Base-by-base conservation (phyloP, 148 eudicot genomes). In the Persicaria maculosa region DNA sequence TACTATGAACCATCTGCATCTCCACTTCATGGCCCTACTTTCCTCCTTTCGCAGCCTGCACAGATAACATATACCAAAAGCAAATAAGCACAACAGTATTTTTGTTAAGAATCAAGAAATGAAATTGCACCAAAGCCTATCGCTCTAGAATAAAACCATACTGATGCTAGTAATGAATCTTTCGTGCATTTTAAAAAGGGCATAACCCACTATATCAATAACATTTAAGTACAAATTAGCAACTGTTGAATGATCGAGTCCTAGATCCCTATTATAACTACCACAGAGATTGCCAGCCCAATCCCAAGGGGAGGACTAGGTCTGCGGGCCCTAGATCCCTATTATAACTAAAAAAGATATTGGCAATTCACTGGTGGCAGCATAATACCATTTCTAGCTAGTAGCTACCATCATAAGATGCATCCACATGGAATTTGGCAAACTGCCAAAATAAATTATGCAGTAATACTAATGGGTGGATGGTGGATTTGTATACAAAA, bases 1-100 rank as follows among this genome's bases (percentile, higher is more conserved):
- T 31, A 31, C 40, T 31, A 31, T 31, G 40, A 31, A 31, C 40
- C 3, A 2, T 1, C 40, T 31, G 1, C 40, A 31, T 31, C 40
- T 31, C 40, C 40, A 31, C 40, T 31, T 2, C 9, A 65, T 31
- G 25, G 15, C 19, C 16, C 46, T 65, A 43, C 19, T 65, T 40
- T 40, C 70, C 70, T 43, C 70, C 70, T 65, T 65, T 65, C 6
- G 46, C 70, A 65, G 70, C 70, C 70, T 65, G 46, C 46, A 65
- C 17, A 65, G 5, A 65, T 65, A 40, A 65, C 47, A 15, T 8
- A 43, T 15, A 65, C 20, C 70, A 9, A 43, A 25, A 65, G 46
- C 10, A 65, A 40, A 65, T 65, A 14, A 65, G 70, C 70, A 65
- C 5, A 0, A 59, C 1, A 62, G 31, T 25, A 31, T 62, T 25